Evolutionary conservation across 345 rosid species (phyloP).

Genomic region (Corchorus olitorius): DNA sequence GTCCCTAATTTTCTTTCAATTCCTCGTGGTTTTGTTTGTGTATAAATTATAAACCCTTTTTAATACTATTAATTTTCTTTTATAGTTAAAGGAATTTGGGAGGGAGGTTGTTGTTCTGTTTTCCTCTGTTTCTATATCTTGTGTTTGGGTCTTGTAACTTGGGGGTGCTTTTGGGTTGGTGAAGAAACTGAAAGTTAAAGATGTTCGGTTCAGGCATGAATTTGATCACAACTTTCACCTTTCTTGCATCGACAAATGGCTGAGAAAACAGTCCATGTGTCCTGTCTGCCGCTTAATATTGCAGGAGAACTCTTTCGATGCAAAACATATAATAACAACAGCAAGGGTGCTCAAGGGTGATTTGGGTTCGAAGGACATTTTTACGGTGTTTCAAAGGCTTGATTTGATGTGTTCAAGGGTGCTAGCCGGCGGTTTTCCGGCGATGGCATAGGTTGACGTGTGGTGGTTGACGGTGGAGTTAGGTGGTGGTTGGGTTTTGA

Average conservation of each 20-base stretch:
- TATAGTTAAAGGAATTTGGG: neutral
- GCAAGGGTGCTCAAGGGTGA: too few species aligned
- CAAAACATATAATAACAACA: conserved; percentile 32
- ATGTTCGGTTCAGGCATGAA: conserved; percentile 54
- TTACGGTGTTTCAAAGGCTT: too few species aligned
- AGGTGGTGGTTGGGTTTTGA: too few species aligned
- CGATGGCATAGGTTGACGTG: too few species aligned
- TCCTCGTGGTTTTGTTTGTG: neutral
- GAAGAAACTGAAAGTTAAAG: conserved; percentile 5
- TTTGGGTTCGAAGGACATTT: too few species aligned
- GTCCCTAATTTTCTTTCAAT: neutral
- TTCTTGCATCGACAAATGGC: conserved; percentile 67
- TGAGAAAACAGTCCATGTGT: conserved; percentile 65
- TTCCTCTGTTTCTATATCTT: neutral
- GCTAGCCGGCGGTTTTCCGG: too few species aligned
- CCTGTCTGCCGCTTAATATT: conserved; percentile 65
- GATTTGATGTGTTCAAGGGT: too few species aligned
- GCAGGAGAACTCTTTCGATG: conserved; percentile 37
- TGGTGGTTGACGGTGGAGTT: too few species aligned
- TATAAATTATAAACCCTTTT: neutral
- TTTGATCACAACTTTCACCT: conserved; percentile 66
- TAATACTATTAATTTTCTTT: neutral
- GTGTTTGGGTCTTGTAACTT: neutral
- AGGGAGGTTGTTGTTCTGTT: neutral
- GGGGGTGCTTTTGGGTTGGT: neutral